These are phyloP conservation scores for Pedinophyceae sp. DNA, from an alignment of 139 green algal species.

Conservation along the genomic window DNA sequence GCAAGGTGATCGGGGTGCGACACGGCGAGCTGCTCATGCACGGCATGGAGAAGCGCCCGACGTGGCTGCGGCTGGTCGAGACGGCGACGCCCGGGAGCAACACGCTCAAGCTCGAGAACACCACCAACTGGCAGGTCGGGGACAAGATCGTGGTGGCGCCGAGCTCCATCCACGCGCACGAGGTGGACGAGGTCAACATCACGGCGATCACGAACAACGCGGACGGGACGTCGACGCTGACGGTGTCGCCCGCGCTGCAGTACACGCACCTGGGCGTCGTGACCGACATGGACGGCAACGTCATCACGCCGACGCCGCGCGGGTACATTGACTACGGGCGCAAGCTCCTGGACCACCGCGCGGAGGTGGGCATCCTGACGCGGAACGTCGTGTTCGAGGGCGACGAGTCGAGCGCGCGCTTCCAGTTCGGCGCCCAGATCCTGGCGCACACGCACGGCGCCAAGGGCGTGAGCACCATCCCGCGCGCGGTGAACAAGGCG, in stretches of 20 bases:
- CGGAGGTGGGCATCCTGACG: conserved; percentile 11
- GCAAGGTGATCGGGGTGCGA: conserved; percentile 11
- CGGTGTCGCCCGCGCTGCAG: not conserved
- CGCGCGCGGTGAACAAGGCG: not conserved
- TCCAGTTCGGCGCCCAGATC: conserved; percentile 1
- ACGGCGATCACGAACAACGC: not conserved
- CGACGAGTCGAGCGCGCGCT: not conserved
- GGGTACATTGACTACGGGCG: not conserved
- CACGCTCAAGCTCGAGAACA: not conserved
- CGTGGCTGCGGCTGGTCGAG: conserved; percentile 6
- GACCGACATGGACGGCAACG: not conserved
- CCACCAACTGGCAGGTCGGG: conserved; percentile 2
- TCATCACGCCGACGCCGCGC: not conserved
- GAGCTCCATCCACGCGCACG: not conserved
- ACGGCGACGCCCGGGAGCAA: not conserved
- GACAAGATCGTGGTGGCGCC: conserved; percentile 14
- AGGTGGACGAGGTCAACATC: conserved; percentile 1
- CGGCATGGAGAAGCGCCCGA: conserved; percentile 4
- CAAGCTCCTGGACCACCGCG: conserved; percentile 6
- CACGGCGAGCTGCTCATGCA: conserved; percentile 4
- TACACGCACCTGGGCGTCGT: conserved; percentile 10
- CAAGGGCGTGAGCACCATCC: not conserved
- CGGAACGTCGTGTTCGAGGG: conserved; percentile 7
- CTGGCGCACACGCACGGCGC: not conserved
- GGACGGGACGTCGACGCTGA: not conserved